A percentile compares a stretch with the other conserved stretches of the same genome.
phyloP scores from a whole-genome alignment of 768 basidiomycete species.

The Dacryopinax primogenitus region DNA sequence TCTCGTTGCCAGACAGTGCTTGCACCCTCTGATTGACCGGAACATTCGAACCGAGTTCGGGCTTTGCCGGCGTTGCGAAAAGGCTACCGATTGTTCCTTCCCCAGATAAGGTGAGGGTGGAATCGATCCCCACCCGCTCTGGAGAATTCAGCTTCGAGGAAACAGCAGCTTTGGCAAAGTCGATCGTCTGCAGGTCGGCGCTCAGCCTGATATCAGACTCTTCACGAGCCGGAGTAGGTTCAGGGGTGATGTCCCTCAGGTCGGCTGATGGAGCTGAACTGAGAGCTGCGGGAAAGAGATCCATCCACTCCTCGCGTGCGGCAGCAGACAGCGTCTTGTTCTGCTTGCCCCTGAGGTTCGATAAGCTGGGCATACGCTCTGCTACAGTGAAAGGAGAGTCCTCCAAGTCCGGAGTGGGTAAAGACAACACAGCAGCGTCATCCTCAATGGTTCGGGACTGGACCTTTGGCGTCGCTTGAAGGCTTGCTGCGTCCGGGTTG shows the following conservation, averaged over 20 bases:
- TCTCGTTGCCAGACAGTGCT: neutral
- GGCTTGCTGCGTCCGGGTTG: neutral
- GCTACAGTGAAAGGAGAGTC: neutral
- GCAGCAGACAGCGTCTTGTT: neutral
- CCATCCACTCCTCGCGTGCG: neutral
- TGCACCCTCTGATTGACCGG: neutral
- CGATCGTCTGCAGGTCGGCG: neutral
- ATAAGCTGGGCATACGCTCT: neutral
- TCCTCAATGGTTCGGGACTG: neutral
- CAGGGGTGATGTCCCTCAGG: neutral
- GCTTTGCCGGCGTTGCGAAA: neutral
- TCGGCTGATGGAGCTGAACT: neutral
- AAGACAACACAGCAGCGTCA: neutral
- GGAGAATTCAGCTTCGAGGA: neutral
- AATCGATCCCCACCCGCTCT: neutral
- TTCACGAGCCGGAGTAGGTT: neutral
- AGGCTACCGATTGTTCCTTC: neutral
- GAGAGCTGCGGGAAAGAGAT: neutral
- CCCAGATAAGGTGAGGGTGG: neutral
- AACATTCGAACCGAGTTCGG: neutral
- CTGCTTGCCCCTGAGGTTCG: neutral
- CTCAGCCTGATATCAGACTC: neutral
- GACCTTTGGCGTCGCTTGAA: neutral
- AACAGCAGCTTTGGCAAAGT: neutral
- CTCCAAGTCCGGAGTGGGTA: neutral